These are phyloP conservation scores for Dioscorea zingiberensis DNA, from an alignment of 106 monocot genomes.

Conservation along the genomic window DNA sequence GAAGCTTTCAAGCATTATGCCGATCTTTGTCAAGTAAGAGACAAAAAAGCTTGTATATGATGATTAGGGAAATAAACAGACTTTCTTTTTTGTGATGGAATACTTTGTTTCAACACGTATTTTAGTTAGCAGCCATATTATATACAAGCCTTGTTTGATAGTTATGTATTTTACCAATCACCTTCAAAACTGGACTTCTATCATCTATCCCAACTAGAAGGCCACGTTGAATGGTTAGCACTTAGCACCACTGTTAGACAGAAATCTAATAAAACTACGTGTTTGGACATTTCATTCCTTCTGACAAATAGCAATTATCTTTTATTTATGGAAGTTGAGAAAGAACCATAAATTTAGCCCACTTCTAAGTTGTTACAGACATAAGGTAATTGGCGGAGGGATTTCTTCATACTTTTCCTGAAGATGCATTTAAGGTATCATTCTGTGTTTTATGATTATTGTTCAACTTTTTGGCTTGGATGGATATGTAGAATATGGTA, in stretches of 20 bases:
- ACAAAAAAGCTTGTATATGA: not conserved
- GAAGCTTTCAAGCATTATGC: constrained; percentile 67
- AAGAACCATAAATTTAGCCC: not conserved
- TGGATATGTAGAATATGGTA: too few relatives aligned
- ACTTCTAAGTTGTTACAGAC: not conserved
- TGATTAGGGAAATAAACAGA: not conserved
- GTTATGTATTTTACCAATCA: not conserved
- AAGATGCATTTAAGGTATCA: too few relatives aligned
- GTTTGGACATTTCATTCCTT: too few relatives aligned
- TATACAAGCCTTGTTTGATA: not conserved
- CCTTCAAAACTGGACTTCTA: not conserved
- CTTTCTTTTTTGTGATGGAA: not conserved
- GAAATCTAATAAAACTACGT: too few relatives aligned
- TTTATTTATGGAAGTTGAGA: not conserved
- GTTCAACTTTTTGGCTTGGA: too few relatives aligned
- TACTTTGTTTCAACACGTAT: not conserved
- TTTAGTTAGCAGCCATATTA: not conserved
- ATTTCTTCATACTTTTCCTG: too few relatives aligned
- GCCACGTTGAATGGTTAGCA: too few relatives aligned
- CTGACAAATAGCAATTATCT: too few relatives aligned
- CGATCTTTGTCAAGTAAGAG: constrained; percentile 49
- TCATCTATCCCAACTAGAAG: not conserved
- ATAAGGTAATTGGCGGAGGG: too few relatives aligned
- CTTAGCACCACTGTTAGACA: too few relatives aligned
- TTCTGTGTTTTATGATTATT: too few relatives aligned